Base-by-base conservation (phyloP, 1,139 yeast genomes). In the Spathaspora jeffriesii region DNA sequence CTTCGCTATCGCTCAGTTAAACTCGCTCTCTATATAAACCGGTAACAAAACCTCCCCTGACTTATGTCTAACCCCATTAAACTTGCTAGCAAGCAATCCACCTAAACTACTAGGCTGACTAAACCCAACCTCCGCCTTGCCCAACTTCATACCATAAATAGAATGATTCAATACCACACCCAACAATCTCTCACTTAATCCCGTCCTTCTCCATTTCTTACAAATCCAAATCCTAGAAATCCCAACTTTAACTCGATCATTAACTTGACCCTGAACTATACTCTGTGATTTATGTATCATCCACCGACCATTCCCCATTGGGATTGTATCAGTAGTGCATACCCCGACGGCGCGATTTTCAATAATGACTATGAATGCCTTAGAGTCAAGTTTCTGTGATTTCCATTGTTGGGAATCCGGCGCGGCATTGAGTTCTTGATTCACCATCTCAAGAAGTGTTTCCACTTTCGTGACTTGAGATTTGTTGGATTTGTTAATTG, bases 21-120 rank as follows among this genome's bases (percentile, higher is more conserved):
- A 6, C n/a, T n/a, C n/a, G n/a, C 25, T 22, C 8, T 74, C 78
- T 34, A 69, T 47, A 57, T 82, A 82, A 1, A 82, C 79, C 0
- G 85, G 85, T 8, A 82, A 65, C 39, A 80, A 61, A 0, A 59
- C 50, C 52, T 75, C 77, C 0, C 85, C 85, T 31, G 76, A 66
- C 50, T 73, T 77, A 53, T 81, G 85, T 17, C 45, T 53, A 0
- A 71, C 76, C 0, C 84, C 83, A 56, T 78, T 79, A 57, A 78
- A 82, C 23, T 58, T 60, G 42, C 57, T 59, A 0, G 91, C 88
- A 34, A 86, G 67, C 42, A 70, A 64, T 2, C 81, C 79, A 0
- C 93, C 93, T 32, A 76, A 68, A 37, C 71, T 75, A 53, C 88
- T 82, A 0, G 92, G 92, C 60, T 86, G 93, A 47, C 90, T 84